A percentile compares a stretch with the other conserved stretches of the same genome.
Evolutionary conservation across 2,329 filamentous ascomycete genomes (phyloP).

Genomic region (Ramularia endophylla): DNA sequence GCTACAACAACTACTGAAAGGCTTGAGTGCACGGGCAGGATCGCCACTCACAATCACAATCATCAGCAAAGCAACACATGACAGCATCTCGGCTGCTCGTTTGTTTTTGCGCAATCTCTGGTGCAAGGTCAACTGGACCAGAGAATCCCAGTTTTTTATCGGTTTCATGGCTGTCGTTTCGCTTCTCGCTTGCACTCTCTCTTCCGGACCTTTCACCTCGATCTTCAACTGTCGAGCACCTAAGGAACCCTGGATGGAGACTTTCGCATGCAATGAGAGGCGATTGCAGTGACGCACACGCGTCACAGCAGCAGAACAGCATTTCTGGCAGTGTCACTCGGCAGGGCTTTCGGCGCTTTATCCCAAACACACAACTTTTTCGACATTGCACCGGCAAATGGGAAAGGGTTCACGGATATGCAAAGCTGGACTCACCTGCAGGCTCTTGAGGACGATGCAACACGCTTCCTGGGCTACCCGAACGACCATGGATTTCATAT

Average conservation of each 20-base stretch:
- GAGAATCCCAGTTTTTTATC: slow-evolving; percentile 23
- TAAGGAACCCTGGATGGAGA: slow-evolving; percentile 3
- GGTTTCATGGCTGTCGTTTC: slow-evolving; percentile 27
- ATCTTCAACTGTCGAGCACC: neutral
- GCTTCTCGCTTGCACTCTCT: slow-evolving; percentile 21
- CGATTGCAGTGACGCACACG: slow-evolving; percentile 12
- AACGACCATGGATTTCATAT: too few relatives aligned
- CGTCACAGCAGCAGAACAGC: slow-evolving; percentile 14
- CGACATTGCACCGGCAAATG: slow-evolving; percentile 10
- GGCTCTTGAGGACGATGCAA: slow-evolving; percentile 13
- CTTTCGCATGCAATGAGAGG: slow-evolving; percentile 10
- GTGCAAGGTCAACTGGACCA: slow-evolving; percentile 8
- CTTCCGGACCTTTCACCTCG: slow-evolving; percentile 4
- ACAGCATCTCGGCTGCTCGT: slow-evolving; percentile 9
- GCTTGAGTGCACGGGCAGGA: slow-evolving; percentile 27
- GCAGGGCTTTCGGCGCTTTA: slow-evolving; percentile 29
- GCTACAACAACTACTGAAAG: slow-evolving; percentile 45
- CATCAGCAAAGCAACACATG: slow-evolving; percentile 21
- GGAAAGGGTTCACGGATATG: slow-evolving; percentile 7
- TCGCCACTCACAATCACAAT: slow-evolving; percentile 33
- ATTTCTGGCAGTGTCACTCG: slow-evolving; percentile 36
- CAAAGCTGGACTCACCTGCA: slow-evolving; percentile 18
- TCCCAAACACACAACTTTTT: slow-evolving; percentile 21
- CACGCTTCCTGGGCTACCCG: slow-evolving; percentile 2
- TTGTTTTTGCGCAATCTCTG: slow-evolving; percentile 17